phyloP scores from a whole-genome alignment of 139 green algal species.

The Volvox reticuliferus region DNA sequence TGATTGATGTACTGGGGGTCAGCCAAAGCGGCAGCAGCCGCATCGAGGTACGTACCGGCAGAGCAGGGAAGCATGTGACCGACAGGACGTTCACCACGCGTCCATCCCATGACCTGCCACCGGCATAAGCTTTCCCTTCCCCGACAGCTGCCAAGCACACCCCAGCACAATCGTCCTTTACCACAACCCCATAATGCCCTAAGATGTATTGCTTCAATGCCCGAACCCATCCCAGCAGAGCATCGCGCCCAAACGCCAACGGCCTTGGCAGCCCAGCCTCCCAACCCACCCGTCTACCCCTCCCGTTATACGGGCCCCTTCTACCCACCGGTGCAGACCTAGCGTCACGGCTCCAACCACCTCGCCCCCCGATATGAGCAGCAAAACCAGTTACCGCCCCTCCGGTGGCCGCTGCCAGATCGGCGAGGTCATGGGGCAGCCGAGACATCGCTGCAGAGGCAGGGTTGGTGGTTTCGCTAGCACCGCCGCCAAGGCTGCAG shows the following conservation, averaged over 20 bases:
- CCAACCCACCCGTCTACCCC: background rate
- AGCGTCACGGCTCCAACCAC: slow-evolving; percentile 38
- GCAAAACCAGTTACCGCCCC: slow-evolving; percentile 1
- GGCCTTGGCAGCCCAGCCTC: background rate
- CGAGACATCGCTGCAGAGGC: background rate
- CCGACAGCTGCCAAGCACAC: no score
- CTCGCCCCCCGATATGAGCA: slow-evolving; percentile 9
- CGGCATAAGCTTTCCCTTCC: no score
- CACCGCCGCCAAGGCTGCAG: background rate
- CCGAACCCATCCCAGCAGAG: no score
- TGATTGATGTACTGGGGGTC: slow-evolving; percentile 32
- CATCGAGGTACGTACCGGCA: background rate
- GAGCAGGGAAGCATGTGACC: no score
- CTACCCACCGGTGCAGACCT: background rate
- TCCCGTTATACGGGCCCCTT: background rate
- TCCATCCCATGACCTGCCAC: no score
- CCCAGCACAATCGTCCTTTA: no score
- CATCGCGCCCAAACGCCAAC: no score
- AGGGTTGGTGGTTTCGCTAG: background rate
- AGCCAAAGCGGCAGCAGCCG: slow-evolving; percentile 7
- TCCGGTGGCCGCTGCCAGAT: background rate
- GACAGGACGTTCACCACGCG: no score
- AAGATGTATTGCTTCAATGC: no score
- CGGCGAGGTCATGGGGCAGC: slow-evolving; percentile 21
- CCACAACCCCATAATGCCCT: no score